These are phyloP conservation scores for Blastobotrys arbuscula DNA, from an alignment of 1,139 yeast species.

Conservation along the genomic window DNA sequence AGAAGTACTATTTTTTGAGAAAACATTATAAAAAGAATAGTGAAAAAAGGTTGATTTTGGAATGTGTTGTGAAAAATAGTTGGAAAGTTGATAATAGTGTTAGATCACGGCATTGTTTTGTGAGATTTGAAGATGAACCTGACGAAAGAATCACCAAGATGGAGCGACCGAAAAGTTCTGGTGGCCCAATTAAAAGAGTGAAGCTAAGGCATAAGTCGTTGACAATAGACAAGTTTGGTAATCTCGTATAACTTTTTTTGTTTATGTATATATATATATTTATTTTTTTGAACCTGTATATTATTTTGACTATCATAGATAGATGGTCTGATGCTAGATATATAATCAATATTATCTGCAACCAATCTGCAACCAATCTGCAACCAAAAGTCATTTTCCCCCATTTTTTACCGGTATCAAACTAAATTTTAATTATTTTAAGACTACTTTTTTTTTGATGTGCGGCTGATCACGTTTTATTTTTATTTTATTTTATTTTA, in stretches of 20 bases:
- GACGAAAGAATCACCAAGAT: background rate
- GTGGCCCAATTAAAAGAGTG: no score
- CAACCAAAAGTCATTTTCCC: no score
- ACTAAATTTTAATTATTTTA: no score
- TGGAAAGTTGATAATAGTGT: background rate
- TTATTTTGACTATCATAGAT: background rate
- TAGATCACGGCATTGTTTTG: slow-evolving; percentile 6
- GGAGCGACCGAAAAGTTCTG: no score
- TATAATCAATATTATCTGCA: no score
- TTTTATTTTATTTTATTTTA: no score
- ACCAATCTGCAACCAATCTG: no score
- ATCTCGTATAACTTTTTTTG: background rate
- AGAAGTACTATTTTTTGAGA: slow-evolving; percentile 7
- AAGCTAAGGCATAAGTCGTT: background rate
- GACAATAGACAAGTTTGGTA: background rate
- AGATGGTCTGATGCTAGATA: no score
- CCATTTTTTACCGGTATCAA: no score
- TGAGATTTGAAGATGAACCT: slow-evolving; percentile 3
- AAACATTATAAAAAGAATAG: background rate
- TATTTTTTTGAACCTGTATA: background rate
- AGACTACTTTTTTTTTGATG: no score
- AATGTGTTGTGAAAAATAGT: background rate
- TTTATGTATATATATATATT: background rate
- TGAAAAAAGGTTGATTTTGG: slow-evolving; percentile 3
- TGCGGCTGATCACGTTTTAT: no score